Evolutionary conservation across 129 eudicot genomes (phyloP), one percentile per base, ranked within the genome.

Genomic region (Chrysanthemum seticuspe): DNA sequence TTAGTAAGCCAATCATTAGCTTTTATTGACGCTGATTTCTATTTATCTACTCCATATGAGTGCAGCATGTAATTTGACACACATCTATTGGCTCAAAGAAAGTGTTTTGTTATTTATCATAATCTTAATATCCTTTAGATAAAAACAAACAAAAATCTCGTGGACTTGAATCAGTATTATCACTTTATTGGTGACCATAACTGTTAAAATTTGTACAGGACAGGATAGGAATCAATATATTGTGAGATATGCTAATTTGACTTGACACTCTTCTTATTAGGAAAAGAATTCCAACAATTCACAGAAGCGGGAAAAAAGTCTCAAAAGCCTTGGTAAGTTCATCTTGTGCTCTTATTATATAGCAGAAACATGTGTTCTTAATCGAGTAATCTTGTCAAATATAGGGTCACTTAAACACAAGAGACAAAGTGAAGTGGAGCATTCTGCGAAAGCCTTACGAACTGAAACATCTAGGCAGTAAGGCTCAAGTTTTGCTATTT

Each of bases 381-480:
- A 69, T 54, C 23, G 68, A 53, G 58, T 62, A 19, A 70, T 75
- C 5, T 2, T 74, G 9, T 65, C 50, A 25, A 40, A 40, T 76
- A 25, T 74, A 91, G 97, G 85, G 50, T 85, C 95, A 48, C 81
- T 85, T 51, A 92, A 92, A 76, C 91, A 89, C 61, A 92, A 87
- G 87, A 86, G 96, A 81, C 92, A 84, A 58, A 85, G 80, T 82
- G 96, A 92, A 74, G 80, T 80, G 75, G 95, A 89, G 78, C 84
- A 79, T 76, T 54, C 91, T 4, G 82, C 68, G 82, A 90, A 92
- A 81, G 86, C 84, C 68, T 74, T 79, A 40, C 83, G 89, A 67
- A 86, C 82, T 3, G 98, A 92, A 74, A 65, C 87, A 78, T 82
- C 86, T 56, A 89, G 84, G 83, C 98, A 89, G 96, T 92, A 81